A percentile compares a stretch with the other conserved stretches of the same genome.
phyloP scores from a whole-genome alignment of 2,329 filamentous ascomycete genomes.

The Aspergillus flavus region DNA sequence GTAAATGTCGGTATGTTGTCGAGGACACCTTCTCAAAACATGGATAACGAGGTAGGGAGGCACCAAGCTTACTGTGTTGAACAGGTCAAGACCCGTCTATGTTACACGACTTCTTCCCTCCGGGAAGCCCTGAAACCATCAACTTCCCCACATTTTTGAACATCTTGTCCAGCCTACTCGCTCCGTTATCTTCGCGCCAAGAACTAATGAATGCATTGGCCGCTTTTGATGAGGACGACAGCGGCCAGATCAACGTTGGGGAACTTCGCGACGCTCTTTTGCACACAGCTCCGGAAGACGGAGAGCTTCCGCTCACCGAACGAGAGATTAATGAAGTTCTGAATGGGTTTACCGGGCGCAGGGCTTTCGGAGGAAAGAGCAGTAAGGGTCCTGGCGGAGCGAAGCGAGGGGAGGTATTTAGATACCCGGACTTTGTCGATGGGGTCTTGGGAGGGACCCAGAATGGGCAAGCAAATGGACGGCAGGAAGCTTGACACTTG shows the following conservation, averaged over 20 bases:
- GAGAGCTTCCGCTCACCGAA: slow-evolving; percentile 64
- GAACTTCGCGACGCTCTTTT: slow-evolving; percentile 83
- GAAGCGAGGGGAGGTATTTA: slow-evolving; percentile 84
- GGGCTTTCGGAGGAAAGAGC: slow-evolving; percentile 70
- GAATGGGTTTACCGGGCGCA: slow-evolving; percentile 78
- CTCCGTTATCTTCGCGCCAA: slow-evolving; percentile 71
- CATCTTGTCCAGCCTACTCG: slow-evolving; percentile 73
- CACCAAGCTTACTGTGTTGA: slow-evolving; percentile 4
- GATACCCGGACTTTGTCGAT: slow-evolving; percentile 88
- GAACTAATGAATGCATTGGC: slow-evolving; percentile 90
- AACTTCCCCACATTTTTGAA: slow-evolving; percentile 85
- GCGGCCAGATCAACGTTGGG: slow-evolving; percentile 82
- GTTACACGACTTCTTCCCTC: slow-evolving; percentile 80
- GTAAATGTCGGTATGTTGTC: slow-evolving; percentile 69
- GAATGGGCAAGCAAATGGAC: slow-evolving; percentile 29
- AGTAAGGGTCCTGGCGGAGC: slow-evolving; percentile 51
- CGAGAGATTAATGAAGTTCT: slow-evolving; percentile 85
- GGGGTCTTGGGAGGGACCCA: slow-evolving; percentile 61
- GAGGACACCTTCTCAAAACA: background rate
- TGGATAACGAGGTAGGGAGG: background rate
- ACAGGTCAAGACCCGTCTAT: slow-evolving; percentile 75
- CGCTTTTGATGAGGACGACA: slow-evolving; percentile 94
- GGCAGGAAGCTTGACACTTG: slow-evolving; percentile 19
- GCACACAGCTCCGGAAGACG: slow-evolving; percentile 76
- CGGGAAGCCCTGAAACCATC: slow-evolving; percentile 70